Conservation (phyloP, 495 filamentous ascomycete genomes). For the Bathelium albidoporum region DNA sequence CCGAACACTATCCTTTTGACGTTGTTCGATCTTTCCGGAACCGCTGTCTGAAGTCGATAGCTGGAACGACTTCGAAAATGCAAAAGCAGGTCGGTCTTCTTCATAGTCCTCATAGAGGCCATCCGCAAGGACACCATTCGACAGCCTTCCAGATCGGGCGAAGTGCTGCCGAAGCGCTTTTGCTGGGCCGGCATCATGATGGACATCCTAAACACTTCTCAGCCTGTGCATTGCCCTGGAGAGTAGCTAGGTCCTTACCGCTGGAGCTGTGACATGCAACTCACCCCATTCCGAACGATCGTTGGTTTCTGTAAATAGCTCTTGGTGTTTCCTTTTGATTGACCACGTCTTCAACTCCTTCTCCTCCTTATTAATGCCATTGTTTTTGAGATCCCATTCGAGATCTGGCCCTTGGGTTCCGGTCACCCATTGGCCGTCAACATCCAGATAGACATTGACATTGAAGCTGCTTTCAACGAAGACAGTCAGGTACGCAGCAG, state of each 20-base stretch:
- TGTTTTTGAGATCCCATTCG: constrained; percentile 51
- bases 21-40: background rate
- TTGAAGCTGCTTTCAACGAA: constrained; percentile 59
- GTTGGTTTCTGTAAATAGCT: constrained; percentile 59
- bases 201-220: constrained; percentile 35
- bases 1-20: constrained; percentile 43
- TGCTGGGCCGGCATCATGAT: constrained; percentile 63
- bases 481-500: constrained; percentile 74
- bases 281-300: constrained; percentile 88
- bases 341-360: constrained; percentile 51
- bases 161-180: constrained; percentile 60
- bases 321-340: constrained; percentile 52
- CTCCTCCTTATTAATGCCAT: constrained; percentile 29
- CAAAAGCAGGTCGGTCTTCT: constrained; percentile 83
- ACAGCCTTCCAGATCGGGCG: constrained; percentile 54
- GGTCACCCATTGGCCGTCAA: constrained; percentile 85
- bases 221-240: background rate
- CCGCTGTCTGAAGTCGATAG: constrained; percentile 11
- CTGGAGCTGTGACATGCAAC: constrained; percentile 65
- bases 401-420: constrained; percentile 59
- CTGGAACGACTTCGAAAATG: constrained; percentile 72
- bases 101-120: constrained; percentile 60
- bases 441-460: constrained; percentile 75
- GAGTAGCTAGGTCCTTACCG: constrained; percentile 27
- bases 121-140: constrained; percentile 41